Conservation (phyloP, 2,329 filamentous ascomycete species). For the Fusarium burgessii region DNA sequence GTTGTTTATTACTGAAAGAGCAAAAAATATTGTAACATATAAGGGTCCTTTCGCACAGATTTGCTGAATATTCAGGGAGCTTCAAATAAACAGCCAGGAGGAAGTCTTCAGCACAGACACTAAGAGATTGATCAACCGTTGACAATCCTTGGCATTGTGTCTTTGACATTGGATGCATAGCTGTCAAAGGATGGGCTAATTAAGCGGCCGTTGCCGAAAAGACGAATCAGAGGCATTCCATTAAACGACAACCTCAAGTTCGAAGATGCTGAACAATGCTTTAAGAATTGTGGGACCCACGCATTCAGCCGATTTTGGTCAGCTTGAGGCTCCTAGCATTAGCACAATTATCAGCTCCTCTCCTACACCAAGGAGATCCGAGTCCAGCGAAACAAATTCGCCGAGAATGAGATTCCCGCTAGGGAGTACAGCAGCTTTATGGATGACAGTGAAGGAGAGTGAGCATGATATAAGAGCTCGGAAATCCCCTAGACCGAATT, state of each 20-base stretch:
- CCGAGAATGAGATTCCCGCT: neutral
- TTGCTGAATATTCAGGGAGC: neutral
- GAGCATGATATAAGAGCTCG: neutral
- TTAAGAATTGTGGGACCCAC: neutral
- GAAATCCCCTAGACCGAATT: neutral
- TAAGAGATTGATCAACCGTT: neutral
- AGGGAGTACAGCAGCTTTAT: neutral
- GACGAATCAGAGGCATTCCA: constrained; percentile 13
- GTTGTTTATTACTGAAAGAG: neutral
- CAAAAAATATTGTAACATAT: neutral
- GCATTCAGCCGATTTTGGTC: neutral
- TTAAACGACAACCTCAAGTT: neutral
- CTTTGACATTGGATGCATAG: neutral
- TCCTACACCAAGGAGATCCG: neutral
- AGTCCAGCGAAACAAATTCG: neutral
- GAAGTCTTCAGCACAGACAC: neutral
- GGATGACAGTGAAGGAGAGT: neutral
- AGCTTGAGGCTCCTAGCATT: neutral
- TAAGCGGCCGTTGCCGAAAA: constrained; percentile 25
- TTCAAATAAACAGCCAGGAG: neutral
- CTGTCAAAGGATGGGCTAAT: constrained; percentile 16
- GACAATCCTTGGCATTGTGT: constrained; percentile 18
- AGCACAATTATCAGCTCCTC: neutral
- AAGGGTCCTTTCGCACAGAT: neutral
- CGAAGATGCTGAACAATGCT: constrained; percentile 4